Percentiles rank a stretch among this genome's conserved stretches.
Evolutionary conservation across 345 rosid genomes (phyloP).

Genomic region (Gossypium ekmanianum): DNA sequence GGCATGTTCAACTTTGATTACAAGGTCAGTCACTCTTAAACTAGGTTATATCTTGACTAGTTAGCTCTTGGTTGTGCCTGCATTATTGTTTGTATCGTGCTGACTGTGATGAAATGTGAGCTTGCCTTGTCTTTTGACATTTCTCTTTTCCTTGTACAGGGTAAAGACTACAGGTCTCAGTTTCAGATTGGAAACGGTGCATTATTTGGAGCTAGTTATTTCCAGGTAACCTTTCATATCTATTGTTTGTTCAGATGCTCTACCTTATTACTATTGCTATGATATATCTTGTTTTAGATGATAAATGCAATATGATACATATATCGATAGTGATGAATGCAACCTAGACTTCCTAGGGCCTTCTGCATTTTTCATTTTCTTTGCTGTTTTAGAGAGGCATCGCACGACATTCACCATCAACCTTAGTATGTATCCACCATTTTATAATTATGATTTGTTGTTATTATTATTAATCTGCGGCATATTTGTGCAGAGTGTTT

Average conservation of each 20-base stretch:
- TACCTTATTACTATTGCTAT: background rate
- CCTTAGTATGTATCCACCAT: background rate
- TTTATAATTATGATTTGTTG: background rate
- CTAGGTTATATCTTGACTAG: background rate
- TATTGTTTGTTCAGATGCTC: background rate
- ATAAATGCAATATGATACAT: background rate
- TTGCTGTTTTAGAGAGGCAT: background rate
- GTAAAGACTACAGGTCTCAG: conserved; percentile 76
- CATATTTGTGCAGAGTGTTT: conserved; percentile 47
- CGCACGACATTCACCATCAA: background rate
- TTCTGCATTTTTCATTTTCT: background rate
- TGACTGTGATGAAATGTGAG: background rate
- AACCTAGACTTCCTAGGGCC: no score
- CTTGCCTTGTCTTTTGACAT: conserved; percentile 8
- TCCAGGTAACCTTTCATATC: conserved; percentile 53
- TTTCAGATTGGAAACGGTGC: conserved; percentile 81
- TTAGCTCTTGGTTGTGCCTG: background rate
- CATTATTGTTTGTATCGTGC: background rate
- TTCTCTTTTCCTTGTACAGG: conserved; percentile 37
- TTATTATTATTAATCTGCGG: background rate
- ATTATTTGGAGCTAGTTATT: conserved; percentile 79
- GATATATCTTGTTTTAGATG: background rate
- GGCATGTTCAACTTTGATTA: conserved; percentile 87
- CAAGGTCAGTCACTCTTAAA: conserved; percentile 48
- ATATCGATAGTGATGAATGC: no score